phyloP scores from a whole-genome alignment of 179 eudicot genomes.

The Sideroxylon spinosum region DNA sequence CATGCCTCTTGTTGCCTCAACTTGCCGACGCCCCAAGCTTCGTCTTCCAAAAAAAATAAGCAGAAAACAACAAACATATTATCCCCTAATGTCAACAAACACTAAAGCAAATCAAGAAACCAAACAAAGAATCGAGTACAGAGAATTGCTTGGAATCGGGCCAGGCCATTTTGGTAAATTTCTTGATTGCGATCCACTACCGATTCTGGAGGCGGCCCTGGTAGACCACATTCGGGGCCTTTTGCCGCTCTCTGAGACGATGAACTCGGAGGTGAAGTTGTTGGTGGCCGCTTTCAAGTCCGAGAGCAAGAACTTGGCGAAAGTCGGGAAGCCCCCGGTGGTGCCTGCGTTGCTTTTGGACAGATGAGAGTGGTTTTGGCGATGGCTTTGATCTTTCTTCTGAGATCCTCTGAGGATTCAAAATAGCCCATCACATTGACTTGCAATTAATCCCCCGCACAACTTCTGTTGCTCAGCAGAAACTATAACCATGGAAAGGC shows the following conservation, averaged over 20 bases:
- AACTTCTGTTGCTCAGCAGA: background rate
- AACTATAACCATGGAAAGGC: background rate
- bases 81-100: conserved; percentile 16
- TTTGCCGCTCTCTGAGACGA: conserved; percentile 77
- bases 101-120: background rate
- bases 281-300: conserved; percentile 69
- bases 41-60: conserved; percentile 50
- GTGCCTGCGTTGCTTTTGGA: conserved; percentile 28
- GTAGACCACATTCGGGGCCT: conserved; percentile 74
- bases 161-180: conserved; percentile 80
- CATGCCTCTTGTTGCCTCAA: conserved; percentile 66
- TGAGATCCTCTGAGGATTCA: conserved; percentile 13
- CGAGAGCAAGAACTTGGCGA: conserved; percentile 49
- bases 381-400: conserved; percentile 17
- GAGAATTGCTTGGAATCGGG: conserved; percentile 85
- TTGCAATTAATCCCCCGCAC: conserved; percentile 13
- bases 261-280: conserved; percentile 61
- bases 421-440: conserved; percentile 37
- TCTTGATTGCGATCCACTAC: conserved; percentile 70
- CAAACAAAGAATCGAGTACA: conserved; percentile 27
- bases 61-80: conserved; percentile 7
- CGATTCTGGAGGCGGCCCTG: conserved; percentile 59
- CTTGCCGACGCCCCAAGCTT: conserved; percentile 78
- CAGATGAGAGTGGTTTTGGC: conserved; percentile 14
- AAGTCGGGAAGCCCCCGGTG: conserved; percentile 23